Conservation (phyloP, 805 yeast species). For the Ogataea pilisensis region DNA sequence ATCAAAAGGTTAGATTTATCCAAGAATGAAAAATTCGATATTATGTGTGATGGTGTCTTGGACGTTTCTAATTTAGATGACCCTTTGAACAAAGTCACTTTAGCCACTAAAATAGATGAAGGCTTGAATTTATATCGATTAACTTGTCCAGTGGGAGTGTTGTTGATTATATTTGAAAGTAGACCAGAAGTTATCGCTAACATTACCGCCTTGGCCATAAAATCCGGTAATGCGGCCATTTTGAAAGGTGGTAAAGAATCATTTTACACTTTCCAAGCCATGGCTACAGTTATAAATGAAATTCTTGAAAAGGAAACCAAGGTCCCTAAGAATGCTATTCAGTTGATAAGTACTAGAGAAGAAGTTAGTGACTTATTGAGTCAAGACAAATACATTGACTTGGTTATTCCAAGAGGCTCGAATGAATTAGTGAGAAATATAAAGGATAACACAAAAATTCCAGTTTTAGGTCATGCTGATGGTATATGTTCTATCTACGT, state of each 20-base stretch:
- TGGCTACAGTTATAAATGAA: conserved; percentile 66
- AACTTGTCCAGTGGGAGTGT: conserved; percentile 92
- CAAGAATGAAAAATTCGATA: conserved; percentile 79
- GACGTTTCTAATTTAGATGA: conserved; percentile 89
- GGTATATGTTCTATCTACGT: conserved; percentile 91
- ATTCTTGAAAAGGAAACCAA: conserved; percentile 55
- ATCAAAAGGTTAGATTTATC: conserved; percentile 82
- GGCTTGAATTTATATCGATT: conserved; percentile 79
- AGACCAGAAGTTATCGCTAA: conserved; percentile 99
- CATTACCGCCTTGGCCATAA: conserved; percentile 90
- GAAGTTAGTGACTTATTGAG: conserved; percentile 80
- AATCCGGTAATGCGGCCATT: conserved; percentile 95
- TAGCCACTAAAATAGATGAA: conserved; percentile 83
- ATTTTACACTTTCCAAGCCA: conserved; percentile 72
- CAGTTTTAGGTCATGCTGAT: conserved; percentile 98
- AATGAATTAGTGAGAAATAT: conserved; percentile 85
- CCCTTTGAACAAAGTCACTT: conserved; percentile 85
- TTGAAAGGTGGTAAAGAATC: conserved; percentile 98
- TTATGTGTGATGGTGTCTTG: conserved; percentile 90
- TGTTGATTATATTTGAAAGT: conserved; percentile 89
- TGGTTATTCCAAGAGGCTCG: conserved; percentile 98
- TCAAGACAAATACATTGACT: conserved; percentile 87
- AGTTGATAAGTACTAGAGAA: conserved; percentile 82
- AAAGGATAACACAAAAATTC: conserved; percentile 85
- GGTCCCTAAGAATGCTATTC: conserved; percentile 79